Evolutionary conservation across 352 stramenopile genomes (phyloP).

Genomic region (Ophiocytium majus): DNA sequence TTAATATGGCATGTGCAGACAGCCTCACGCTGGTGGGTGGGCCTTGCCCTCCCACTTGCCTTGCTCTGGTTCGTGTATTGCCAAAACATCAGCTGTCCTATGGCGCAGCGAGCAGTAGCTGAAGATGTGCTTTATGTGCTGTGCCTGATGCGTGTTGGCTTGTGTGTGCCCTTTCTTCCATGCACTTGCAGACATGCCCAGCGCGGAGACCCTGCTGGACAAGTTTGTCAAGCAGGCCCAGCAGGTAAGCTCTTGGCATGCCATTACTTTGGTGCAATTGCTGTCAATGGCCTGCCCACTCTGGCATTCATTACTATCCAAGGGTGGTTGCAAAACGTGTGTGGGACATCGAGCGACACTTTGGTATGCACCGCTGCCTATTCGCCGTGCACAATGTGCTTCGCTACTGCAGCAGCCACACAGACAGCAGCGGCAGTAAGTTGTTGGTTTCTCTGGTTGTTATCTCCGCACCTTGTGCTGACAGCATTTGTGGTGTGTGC

Average conservation of each 20-base stretch:
- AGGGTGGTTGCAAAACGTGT: background rate
- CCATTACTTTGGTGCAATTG: too few species aligned
- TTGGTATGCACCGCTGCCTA: background rate
- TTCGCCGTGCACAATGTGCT: background rate
- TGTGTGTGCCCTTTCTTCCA: background rate
- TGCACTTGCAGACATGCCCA: conserved; percentile 39
- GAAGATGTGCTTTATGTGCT: background rate
- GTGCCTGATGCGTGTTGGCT: background rate
- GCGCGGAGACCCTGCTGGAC: conserved; percentile 38
- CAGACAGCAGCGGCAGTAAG: background rate
- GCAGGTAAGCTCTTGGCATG: conserved; percentile 15
- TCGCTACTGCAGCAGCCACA: background rate
- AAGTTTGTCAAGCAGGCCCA: conserved; percentile 50
- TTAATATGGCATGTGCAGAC: too few species aligned
- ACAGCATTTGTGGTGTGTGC: background rate
- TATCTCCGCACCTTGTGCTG: background rate
- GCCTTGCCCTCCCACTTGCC: too few species aligned
- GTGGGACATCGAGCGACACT: background rate
- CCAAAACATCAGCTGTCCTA: background rate
- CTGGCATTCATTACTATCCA: background rate
- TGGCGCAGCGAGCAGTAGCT: background rate
- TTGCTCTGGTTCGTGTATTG: conserved; percentile 18
- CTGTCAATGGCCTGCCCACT: too few species aligned
- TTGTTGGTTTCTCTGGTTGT: background rate
- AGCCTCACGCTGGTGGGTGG: too few species aligned